These are phyloP conservation scores for Thermomyces lanuginosus DNA, from an alignment of 2,329 filamentous ascomycete species.

Conservation along the genomic window DNA sequence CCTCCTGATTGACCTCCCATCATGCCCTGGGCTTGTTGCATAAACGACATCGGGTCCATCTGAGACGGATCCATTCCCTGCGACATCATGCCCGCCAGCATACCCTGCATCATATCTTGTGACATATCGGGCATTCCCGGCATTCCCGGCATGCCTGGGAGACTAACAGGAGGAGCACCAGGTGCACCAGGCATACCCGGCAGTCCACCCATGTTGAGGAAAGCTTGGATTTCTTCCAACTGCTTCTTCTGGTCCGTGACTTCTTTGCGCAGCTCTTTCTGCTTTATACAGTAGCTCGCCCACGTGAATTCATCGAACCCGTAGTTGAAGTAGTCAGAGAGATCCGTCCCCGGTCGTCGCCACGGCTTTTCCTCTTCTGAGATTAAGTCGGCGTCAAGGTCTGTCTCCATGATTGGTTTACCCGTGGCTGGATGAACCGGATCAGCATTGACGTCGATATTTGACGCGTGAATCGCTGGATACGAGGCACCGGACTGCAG, in stretches of 20 bases:
- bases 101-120: constrained; percentile 42
- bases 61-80: constrained; percentile 37
- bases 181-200: constrained; percentile 29
- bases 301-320: constrained; percentile 98
- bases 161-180: constrained; percentile 12
- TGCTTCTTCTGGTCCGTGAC: constrained; percentile 65
- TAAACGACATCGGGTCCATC: constrained; percentile 39
- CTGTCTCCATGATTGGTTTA: constrained; percentile 68
- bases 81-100: constrained; percentile 39
- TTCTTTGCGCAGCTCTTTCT: constrained; percentile 60
- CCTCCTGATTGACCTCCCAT: constrained; percentile 28
- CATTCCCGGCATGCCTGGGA: constrained; percentile 20
- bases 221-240: constrained; percentile 44
- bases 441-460: constrained; percentile 67
- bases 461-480: constrained; percentile 56
- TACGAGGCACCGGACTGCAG: constrained; percentile 46
- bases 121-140: constrained; percentile 35
- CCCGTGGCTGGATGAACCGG: constrained; percentile 57
- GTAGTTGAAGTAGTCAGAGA: constrained; percentile 98
- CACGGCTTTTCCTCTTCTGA: constrained; percentile 72
- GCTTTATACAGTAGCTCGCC: constrained; percentile 83
- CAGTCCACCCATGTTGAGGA: constrained; percentile 35
- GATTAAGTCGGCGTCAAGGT: constrained; percentile 58
- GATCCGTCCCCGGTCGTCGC: constrained; percentile 83
- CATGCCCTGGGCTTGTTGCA: constrained; percentile 37